phyloP scores from a whole-genome alignment of 1,284 basidiomycete genomes.

The Mrakiaceae sp. region DNA sequence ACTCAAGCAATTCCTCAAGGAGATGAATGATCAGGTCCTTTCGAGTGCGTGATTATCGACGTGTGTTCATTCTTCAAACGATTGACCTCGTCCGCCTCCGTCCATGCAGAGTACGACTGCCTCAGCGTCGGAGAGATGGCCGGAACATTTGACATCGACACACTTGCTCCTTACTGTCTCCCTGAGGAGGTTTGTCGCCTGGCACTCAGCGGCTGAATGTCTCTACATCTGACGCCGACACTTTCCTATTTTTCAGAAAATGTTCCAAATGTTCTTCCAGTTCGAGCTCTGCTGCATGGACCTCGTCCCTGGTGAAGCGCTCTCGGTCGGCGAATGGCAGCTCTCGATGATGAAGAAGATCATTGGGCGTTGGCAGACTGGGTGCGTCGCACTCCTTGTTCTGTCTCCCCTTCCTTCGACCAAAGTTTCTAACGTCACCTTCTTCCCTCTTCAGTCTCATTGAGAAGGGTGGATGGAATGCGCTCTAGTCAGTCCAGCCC shows the following conservation, averaged over 20 bases:
- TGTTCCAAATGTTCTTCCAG: conserved; percentile 27
- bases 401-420: no score
- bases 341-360: conserved; percentile 48
- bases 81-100: background rate
- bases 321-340: conserved; percentile 36
- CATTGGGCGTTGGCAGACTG: conserved; percentile 48
- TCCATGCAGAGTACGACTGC: no score
- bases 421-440: no score
- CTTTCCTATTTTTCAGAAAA: conserved; percentile 35
- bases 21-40: conserved; percentile 52
- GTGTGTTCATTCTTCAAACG: background rate
- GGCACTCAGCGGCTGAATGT: no score
- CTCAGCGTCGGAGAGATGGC: no score
- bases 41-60: conserved; percentile 37
- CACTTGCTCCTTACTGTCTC: no score
- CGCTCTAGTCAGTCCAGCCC: conserved; percentile 22
- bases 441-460: conserved; percentile 35
- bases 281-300: conserved; percentile 46
- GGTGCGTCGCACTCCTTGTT: no score
- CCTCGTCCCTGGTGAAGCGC: background rate
- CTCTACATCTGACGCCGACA: no score
- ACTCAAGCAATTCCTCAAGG: conserved; percentile 55
- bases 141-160: no score
- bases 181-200: no score
- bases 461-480: conserved; percentile 52